phyloP scores from a whole-genome alignment of 2,329 filamentous ascomycete genomes.

The Cryphonectria japonica region DNA sequence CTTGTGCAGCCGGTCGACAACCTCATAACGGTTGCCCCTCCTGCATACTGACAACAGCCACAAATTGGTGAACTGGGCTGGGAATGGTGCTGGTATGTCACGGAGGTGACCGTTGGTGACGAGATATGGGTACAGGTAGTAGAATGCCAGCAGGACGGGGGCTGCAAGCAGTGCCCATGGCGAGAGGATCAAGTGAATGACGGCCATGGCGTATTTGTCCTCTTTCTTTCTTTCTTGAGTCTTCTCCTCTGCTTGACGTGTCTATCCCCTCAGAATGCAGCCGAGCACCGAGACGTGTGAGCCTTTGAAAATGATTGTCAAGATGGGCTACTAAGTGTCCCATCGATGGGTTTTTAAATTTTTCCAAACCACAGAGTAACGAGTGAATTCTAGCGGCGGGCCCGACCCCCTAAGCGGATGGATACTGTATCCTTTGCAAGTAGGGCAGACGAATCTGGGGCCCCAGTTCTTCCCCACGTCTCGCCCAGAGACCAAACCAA shows the following conservation, averaged over 20 bases:
- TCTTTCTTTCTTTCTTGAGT: not conserved
- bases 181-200: constrained; percentile 42
- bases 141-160: constrained; percentile 53
- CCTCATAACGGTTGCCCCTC: constrained; percentile 64
- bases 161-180: constrained; percentile 52
- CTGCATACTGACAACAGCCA: constrained; percentile 76
- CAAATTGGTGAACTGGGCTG: constrained; percentile 71
- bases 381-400: not conserved
- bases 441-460: not conserved
- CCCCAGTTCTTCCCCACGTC: constrained; percentile 1
- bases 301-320: not conserved
- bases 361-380: not conserved
- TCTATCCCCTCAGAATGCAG: not conserved
- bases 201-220: constrained; percentile 35
- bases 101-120: constrained; percentile 56
- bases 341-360: not conserved
- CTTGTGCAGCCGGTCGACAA: constrained; percentile 74
- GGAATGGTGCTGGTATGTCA: constrained; percentile 65
- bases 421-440: not conserved
- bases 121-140: constrained; percentile 64
- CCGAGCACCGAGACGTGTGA: not conserved
- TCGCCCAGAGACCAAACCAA: not conserved
- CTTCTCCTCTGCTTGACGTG: not conserved
- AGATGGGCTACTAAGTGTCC: not conserved
- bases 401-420: not conserved